Evolutionary conservation across 805 yeast species (phyloP).

Genomic region (Blastobotrys americana): DNA sequence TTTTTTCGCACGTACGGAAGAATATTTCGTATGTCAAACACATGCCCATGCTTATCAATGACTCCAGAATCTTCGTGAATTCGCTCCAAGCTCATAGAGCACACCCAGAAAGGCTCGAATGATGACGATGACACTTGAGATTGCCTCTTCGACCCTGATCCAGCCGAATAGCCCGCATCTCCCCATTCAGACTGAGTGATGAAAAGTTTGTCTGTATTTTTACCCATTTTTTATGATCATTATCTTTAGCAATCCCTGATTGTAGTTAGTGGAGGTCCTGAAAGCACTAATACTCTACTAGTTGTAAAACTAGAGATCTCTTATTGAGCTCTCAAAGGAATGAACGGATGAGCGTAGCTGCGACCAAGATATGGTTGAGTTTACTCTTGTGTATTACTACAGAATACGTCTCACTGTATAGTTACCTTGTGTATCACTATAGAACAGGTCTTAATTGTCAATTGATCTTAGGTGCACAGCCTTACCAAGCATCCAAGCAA

Average conservation of each 20-base stretch:
- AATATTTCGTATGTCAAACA: conserved; percentile 28
- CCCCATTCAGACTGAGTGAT: conserved; percentile 33
- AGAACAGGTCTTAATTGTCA: no score
- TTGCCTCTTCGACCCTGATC: conserved; percentile 22
- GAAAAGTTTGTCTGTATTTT: conserved; percentile 32
- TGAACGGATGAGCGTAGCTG: no score
- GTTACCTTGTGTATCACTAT: no score
- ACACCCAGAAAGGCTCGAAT: conserved; percentile 28
- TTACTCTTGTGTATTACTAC: no score
- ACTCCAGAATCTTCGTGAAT: conserved; percentile 23
- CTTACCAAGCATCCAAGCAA: no score
- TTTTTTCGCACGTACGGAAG: conserved; percentile 24
- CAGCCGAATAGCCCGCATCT: conserved; percentile 24
- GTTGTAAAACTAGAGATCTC: no score
- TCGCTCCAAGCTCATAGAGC: conserved; percentile 29
- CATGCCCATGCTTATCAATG: conserved; percentile 26
- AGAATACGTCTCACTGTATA: no score
- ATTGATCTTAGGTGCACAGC: no score
- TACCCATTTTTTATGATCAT: no score
- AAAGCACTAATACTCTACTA: background rate
- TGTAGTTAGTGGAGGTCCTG: background rate
- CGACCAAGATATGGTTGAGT: no score
- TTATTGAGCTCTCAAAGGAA: no score
- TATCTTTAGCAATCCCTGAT: no score
- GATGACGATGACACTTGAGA: background rate